A percentile compares a stretch with the other conserved stretches of the same genome.
Conservation (phyloP, 495 filamentous ascomycete species). For the Pyrenopolyporus hunteri region DNA sequence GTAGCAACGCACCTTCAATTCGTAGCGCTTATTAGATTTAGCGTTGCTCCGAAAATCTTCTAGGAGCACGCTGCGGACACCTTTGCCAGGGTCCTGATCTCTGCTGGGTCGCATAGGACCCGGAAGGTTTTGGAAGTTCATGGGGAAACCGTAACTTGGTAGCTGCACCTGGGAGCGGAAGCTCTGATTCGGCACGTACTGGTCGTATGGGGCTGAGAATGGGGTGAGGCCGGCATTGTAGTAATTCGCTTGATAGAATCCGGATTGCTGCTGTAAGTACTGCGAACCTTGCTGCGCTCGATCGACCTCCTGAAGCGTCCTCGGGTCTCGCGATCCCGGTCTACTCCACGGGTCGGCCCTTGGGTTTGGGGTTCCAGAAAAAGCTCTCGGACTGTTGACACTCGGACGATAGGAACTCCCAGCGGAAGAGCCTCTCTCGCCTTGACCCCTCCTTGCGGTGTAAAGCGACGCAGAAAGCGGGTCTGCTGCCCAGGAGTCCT, state of each 20-base stretch:
- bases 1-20: constrained; percentile 71
- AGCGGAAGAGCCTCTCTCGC: constrained; percentile 55
- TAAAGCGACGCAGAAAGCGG: neutral
- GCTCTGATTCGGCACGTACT: constrained; percentile 41
- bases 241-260: constrained; percentile 26
- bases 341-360: constrained; percentile 47
- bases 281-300: constrained; percentile 39
- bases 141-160: constrained; percentile 45
- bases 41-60: constrained; percentile 79
- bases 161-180: constrained; percentile 42
- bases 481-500: constrained; percentile 30
- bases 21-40: constrained; percentile 80
- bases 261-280: constrained; percentile 36
- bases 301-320: constrained; percentile 41
- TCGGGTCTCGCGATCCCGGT: constrained; percentile 46
- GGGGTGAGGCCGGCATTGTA: constrained; percentile 30
- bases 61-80: constrained; percentile 72
- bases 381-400: constrained; percentile 65
- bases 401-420: constrained; percentile 60
- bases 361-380: constrained; percentile 56
- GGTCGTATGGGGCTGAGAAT: constrained; percentile 43
- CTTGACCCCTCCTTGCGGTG: constrained; percentile 16
- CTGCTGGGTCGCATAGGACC: constrained; percentile 58
- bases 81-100: constrained; percentile 69
- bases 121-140: constrained; percentile 44